Evolutionary conservation across 1,139 yeast species (phyloP), one percentile per base, ranked within the genome.

Genomic region (Debaryomyces sp.): DNA sequence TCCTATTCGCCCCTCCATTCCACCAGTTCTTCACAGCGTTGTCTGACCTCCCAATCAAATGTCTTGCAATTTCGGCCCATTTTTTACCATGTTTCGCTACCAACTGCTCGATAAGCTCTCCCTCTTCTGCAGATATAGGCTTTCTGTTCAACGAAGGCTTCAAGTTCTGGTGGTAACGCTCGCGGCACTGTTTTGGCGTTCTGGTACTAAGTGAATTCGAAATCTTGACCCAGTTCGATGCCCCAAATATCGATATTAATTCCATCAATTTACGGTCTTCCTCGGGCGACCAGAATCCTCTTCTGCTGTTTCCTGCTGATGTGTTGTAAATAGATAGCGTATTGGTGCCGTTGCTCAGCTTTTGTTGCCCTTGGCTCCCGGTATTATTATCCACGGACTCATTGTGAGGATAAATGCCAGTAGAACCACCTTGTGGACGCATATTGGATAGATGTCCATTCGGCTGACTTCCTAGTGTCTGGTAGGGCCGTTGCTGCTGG

Each of bases 11-110:
- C 10, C 96, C 95, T 6, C 96, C 96, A 62, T 91, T 91, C 97
- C 96, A 91, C 97, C 97, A 91, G 68, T 90, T 90, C 64, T 91
- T 91, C 58, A 91, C 89, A 26, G 96, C 94, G 66, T 91, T 91
- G 67, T 91, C 97, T 15, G 89, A 81, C 47, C 97, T 74, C 1
- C 96, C 96, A 55, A 88, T 86, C 53, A 91, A 70, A 66, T 89
- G 96, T 46, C 96, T 80, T 23, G 96, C 90, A 45, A 91, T 91
- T 63, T 89, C 96, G 1, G 97, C 97, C 97, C 97, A 91, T 61
- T 89, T 82, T 66, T 90, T 89, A 45, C 97, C 97, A 62, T 88
- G 82, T 56, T 83, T 81, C 9, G 79, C 81, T 40, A 91, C 97
- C 48, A 91, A 76, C 54, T 82, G 82, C 67, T 90, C 96, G 54